Conservation (phyloP, 441 rosid species). For the Aquilaria agallochum region DNA sequence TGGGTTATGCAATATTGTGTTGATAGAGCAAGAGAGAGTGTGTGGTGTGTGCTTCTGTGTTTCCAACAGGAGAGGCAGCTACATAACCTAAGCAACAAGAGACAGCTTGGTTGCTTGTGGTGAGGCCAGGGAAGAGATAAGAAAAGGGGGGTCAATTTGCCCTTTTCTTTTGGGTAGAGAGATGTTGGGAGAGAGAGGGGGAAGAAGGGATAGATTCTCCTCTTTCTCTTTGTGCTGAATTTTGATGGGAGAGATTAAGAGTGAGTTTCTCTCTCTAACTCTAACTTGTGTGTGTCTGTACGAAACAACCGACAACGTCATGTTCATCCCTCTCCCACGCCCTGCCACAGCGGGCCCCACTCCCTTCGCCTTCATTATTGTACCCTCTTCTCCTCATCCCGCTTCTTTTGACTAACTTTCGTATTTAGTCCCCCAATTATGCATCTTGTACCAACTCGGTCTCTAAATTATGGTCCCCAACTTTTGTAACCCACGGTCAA, state of each 20-base stretch:
- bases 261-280: not conserved
- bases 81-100: constrained; percentile 56
- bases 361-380: constrained; percentile 21
- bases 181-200: constrained; percentile 19
- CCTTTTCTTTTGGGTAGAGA: constrained; percentile 4
- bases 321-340: constrained; percentile 92
- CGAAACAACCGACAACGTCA: constrained; percentile 92
- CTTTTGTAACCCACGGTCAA: too few species aligned
- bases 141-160: constrained; percentile 9
- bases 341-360: constrained; percentile 79
- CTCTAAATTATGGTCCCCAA: too few species aligned
- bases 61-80: constrained; percentile 59
- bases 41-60: constrained; percentile 41
- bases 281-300: constrained; percentile 4
- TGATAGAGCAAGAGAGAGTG: not conserved
- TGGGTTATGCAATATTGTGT: too few species aligned
- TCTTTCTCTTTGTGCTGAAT: too few species aligned
- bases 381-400: not conserved
- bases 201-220: constrained; percentile 11
- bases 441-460: too few species aligned
- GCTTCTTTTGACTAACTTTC: constrained; percentile 23
- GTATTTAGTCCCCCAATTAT: not conserved
- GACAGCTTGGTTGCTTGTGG: constrained; percentile 94
- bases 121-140: constrained; percentile 55
- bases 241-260: not conserved